These are phyloP conservation scores for Persicaria tinctoria DNA, from an alignment of 148 eudicot species.

Conservation along the genomic window DNA sequence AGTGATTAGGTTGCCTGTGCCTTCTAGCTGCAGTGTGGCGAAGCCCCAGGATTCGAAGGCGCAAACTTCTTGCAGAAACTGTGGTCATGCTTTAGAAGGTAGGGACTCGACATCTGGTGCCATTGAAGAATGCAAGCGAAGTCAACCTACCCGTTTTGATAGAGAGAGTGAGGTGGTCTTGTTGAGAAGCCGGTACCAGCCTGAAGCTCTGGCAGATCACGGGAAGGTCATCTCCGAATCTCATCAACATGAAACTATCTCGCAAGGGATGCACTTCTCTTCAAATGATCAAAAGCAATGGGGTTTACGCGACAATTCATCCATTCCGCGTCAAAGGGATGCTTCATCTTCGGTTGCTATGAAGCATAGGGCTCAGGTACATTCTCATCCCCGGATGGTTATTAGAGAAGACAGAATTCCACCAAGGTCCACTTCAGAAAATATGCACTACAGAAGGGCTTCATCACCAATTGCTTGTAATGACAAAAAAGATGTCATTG, in stretches of 20 bases:
- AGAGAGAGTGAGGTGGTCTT: conserved; percentile 44
- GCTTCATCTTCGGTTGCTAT: conserved; percentile 20
- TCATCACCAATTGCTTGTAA: conserved; percentile 26
- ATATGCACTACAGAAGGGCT: conserved; percentile 25
- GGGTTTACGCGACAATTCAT: conserved; percentile 25
- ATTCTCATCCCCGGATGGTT: conserved; percentile 28
- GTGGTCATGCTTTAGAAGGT: conserved; percentile 47
- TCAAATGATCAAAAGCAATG: conserved; percentile 22
- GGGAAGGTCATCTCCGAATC: conserved; percentile 15
- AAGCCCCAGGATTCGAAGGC: conserved; percentile 15
- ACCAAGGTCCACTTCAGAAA: conserved; percentile 26
- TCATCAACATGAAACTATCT: conserved; percentile 14
- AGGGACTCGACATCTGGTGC: conserved; percentile 14
- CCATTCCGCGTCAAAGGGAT: conserved; percentile 30
- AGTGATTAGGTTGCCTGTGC: conserved; percentile 15
- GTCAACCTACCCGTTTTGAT: conserved; percentile 26
- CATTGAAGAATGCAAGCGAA: conserved; percentile 28
- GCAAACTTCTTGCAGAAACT: conserved; percentile 48
- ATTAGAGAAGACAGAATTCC: conserved; percentile 33
- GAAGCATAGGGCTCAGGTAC: conserved; percentile 29
- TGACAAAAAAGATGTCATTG: conserved; percentile 39
- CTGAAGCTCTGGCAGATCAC: conserved; percentile 16
- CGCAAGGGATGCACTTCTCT: conserved; percentile 21
- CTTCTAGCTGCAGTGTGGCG: conserved; percentile 16
- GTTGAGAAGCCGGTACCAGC: conserved; percentile 27